Conservation (phyloP, 768 basidiomycete genomes). For the Trametes sanguinea region DNA sequence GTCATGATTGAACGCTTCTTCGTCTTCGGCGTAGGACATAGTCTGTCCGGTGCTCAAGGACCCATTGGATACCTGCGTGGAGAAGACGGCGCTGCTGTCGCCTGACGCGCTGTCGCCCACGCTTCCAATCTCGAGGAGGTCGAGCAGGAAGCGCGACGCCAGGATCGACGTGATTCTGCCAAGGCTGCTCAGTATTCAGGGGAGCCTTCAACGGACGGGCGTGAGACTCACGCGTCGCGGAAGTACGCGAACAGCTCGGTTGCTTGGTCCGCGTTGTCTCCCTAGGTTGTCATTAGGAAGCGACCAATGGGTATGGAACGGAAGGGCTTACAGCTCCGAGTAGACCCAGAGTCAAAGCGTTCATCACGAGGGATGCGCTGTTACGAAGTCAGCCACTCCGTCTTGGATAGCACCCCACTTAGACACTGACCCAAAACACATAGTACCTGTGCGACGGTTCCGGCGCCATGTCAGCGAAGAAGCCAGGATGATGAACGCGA, state of each 20-base stretch:
- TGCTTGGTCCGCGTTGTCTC: not conserved
- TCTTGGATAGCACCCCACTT: no score
- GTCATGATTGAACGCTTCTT: no score
- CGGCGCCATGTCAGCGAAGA: no score
- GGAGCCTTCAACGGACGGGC: not conserved
- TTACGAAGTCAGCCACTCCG: not conserved
- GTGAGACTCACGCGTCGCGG: slow-evolving; percentile 1
- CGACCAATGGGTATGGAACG: not conserved
- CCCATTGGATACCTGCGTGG: not conserved
- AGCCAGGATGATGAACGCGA: not conserved
- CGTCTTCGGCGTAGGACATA: no score
- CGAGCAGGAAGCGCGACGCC: slow-evolving; percentile 5
- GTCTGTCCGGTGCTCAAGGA: no score
- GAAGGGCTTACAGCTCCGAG: not conserved
- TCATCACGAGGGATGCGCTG: not conserved
- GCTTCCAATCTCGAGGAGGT: not conserved
- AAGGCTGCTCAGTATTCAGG: not conserved
- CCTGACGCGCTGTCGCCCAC: not conserved
- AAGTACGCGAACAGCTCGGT: not conserved
- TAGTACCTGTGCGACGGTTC: not conserved
- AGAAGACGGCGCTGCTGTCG: not conserved
- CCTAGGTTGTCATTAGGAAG: not conserved
- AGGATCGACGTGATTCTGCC: not conserved
- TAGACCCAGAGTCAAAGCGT: not conserved
- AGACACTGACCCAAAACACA: not conserved